Evolutionary conservation across 108 stramenopile genomes (phyloP).

Genomic region (Nitzschia inconspicua): DNA sequence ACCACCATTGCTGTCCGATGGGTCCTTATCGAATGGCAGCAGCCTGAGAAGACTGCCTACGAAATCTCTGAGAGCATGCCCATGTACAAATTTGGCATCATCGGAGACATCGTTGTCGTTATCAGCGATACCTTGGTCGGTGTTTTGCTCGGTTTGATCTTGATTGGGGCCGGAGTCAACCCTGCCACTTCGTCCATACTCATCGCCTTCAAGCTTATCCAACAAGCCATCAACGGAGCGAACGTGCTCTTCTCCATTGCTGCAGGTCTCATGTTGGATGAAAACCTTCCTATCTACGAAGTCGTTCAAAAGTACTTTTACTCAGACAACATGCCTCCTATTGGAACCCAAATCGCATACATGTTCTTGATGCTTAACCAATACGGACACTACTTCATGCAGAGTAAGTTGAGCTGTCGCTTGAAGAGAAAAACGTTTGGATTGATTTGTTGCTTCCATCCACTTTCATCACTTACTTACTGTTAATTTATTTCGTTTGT

Average conservation of each 20-base stretch:
- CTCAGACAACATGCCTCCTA: conserved; percentile 27
- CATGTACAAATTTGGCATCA: conserved; percentile 24
- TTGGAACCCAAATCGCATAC: conserved; percentile 28
- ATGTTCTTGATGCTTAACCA: conserved; percentile 29
- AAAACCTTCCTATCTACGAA: conserved; percentile 9
- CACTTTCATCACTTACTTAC: not conserved
- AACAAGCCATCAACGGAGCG: conserved; percentile 18
- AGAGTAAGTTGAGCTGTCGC: conserved; percentile 12
- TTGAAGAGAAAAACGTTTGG: not conserved
- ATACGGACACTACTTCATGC: conserved; percentile 16
- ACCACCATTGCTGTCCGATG: conserved; percentile 29
- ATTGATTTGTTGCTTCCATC: not conserved
- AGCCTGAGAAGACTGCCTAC: conserved; percentile 27
- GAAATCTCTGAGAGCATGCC: conserved; percentile 5
- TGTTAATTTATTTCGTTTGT: not conserved
- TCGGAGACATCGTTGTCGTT: conserved; percentile 5
- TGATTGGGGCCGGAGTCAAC: conserved; percentile 37
- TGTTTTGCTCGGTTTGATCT: conserved; percentile 26
- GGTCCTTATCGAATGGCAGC: conserved; percentile 23
- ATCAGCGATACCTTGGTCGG: conserved; percentile 23
- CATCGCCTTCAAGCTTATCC: conserved; percentile 25
- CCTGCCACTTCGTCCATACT: conserved; percentile 28
- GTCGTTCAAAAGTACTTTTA: conserved; percentile 29
- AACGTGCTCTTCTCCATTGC: conserved; percentile 11
- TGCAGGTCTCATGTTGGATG: conserved; percentile 19